Base-by-base conservation (phyloP, 2,329 filamentous ascomycete species). In the Cladophialophora immunda region DNA sequence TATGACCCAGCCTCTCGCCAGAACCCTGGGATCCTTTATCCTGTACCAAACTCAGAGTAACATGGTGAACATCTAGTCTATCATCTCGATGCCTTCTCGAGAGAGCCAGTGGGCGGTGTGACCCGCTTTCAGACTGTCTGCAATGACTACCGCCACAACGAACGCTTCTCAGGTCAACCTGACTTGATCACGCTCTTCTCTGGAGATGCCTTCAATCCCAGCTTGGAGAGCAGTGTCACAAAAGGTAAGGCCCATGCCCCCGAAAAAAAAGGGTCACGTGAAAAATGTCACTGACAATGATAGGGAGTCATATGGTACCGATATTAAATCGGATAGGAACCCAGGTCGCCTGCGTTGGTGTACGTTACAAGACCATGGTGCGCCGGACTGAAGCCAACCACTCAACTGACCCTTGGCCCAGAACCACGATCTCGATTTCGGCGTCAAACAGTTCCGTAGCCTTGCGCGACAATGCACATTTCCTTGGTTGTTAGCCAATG, bases 341-440 rank as follows among this genome's bases (percentile, higher is more conserved):
- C 0, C 86, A 92, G 75, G 91, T 90, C 52, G 90, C 93, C n/a
- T 94, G 92, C 76, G 84, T 96, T 58, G 93, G 93, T 67, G 90
- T 93, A 82, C 75, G 88, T 84, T 69, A 36, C 15, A 19, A 41
- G 27, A 22, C 8, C 13, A 17, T 15, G 11, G 4, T 32, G 8
- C 54, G 62, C 25, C 22, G 56, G 25, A 58, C 38, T 59, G 11
- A 22, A 27, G n/a, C 15, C 57, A 17, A 29, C 2, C n/a, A 34
- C 19, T 27, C 41, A 32, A 22, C 47, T 61, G 19, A 52, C 13
- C 30, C 38, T 38, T 25, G 29, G 3, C 41, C 61, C 69, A 93
- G 86, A 97, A 97, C 76, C 93, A 97, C 77, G 94, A 97, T 76
- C 87, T 97, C 62, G 94, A 97, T 80, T 97, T 97, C 78, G 94